Evolutionary conservation across 169 alveolate genomes (phyloP).

Genomic region (Babesia ovis): DNA sequence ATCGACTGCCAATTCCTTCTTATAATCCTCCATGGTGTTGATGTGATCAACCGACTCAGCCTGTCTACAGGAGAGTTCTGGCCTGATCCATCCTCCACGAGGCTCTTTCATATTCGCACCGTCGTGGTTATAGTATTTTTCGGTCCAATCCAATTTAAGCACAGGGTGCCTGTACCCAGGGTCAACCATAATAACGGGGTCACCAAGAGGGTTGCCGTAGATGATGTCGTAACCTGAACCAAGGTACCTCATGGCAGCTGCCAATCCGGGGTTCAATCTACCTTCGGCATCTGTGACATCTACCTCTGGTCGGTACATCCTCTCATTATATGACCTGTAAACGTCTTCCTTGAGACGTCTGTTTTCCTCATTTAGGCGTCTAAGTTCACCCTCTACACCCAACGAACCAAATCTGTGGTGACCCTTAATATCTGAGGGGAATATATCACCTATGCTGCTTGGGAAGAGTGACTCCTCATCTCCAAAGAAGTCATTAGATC

Average conservation of each 20-base stretch:
- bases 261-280: conserved; percentile 38
- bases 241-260: conserved; percentile 69
- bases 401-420: background rate
- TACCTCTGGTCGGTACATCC: background rate
- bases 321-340: background rate
- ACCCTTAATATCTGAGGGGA: background rate
- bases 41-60: conserved; percentile 75
- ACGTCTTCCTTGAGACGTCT: background rate
- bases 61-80: conserved; percentile 80
- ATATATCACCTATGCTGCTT: background rate
- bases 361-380: background rate
- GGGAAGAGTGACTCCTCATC: background rate
- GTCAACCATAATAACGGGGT: conserved; percentile 79
- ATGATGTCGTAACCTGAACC: conserved; percentile 83
- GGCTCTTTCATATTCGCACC: conserved; percentile 76
- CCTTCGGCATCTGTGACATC: conserved; percentile 3
- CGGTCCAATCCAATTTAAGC: conserved; percentile 67
- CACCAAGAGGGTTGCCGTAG: conserved; percentile 85
- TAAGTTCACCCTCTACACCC: background rate
- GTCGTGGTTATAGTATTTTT: conserved; percentile 43
- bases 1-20: conserved; percentile 75
- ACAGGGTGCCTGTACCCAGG: conserved; percentile 84
- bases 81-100: conserved; percentile 77
- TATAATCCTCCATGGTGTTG: conserved; percentile 73
- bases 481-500: background rate